Evolutionary conservation across 257 asterid species (phyloP).

Genomic region (Striga asiatica): DNA sequence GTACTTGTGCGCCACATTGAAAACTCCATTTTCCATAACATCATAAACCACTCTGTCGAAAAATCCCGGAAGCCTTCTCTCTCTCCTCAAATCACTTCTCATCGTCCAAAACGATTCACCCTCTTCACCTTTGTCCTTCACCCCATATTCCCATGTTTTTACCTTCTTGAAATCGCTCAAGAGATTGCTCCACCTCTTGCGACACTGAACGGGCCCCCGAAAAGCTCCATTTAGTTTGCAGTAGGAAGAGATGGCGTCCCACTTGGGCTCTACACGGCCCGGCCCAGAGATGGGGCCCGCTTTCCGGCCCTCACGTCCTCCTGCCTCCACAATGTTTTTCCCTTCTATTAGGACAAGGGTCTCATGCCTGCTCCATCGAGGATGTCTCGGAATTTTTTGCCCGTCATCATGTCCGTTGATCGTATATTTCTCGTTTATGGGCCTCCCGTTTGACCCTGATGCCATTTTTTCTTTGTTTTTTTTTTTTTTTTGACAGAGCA

Average conservation of each 20-base stretch:
- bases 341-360: conserved; percentile 61
- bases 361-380: conserved; percentile 72
- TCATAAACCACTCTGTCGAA: conserved; percentile 50
- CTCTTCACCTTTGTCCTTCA: not conserved
- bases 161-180: conserved; percentile 71
- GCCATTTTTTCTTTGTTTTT: conserved; percentile 20
- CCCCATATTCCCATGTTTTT: conserved; percentile 40
- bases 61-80: conserved; percentile 48
- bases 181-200: conserved; percentile 84
- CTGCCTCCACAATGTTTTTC: conserved; percentile 46
- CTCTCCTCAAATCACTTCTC: conserved; percentile 57
- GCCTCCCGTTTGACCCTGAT: conserved; percentile 12
- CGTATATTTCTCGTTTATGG: conserved; percentile 2
- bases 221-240: conserved; percentile 49
- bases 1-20: conserved; percentile 11
- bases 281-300: conserved; percentile 25
- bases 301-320: conserved; percentile 36
- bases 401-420: conserved; percentile 22
- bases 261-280: conserved; percentile 46
- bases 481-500: not conserved
- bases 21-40: conserved; percentile 43
- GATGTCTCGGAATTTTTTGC: conserved; percentile 42
- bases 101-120: conserved; percentile 55
- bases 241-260: conserved; percentile 57
- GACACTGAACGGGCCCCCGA: conserved; percentile 67